These are phyloP conservation scores for Solanum hybrid DNA, from an alignment of 305 asterid species.

Conservation along the genomic window DNA sequence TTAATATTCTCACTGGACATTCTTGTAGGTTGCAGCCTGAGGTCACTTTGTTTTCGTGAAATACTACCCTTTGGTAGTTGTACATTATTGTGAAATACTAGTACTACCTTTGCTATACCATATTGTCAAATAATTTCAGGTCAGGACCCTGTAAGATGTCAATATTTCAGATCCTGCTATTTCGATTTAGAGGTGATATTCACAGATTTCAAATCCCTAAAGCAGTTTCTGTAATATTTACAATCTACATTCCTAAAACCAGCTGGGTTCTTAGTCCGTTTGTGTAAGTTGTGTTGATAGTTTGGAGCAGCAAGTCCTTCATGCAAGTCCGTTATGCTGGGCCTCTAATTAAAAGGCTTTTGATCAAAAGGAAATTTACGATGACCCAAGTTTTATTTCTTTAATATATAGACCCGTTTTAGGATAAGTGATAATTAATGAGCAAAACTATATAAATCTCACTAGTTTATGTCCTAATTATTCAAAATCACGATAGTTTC, in stretches of 20 bases:
- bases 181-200: background rate
- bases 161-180: background rate
- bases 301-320: background rate
- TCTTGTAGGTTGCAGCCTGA: background rate
- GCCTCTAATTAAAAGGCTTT: background rate
- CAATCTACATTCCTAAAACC: background rate
- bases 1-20: background rate
- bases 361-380: background rate
- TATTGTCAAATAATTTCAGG: background rate
- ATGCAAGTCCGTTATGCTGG: background rate
- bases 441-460: too few species aligned
- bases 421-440: background rate
- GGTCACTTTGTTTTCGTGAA: background rate
- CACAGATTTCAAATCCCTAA: background rate
- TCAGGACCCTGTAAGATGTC: background rate
- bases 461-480: background rate
- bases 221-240: background rate
- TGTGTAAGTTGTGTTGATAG: too few species aligned
- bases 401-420: background rate
- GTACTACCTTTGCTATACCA: background rate
- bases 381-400: background rate
- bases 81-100: background rate
- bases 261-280: background rate
- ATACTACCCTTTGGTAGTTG: background rate
- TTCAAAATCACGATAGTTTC: rapidly evolving